Conservation (phyloP, 1,284 basidiomycete species). For the Athelia sp. region DNA sequence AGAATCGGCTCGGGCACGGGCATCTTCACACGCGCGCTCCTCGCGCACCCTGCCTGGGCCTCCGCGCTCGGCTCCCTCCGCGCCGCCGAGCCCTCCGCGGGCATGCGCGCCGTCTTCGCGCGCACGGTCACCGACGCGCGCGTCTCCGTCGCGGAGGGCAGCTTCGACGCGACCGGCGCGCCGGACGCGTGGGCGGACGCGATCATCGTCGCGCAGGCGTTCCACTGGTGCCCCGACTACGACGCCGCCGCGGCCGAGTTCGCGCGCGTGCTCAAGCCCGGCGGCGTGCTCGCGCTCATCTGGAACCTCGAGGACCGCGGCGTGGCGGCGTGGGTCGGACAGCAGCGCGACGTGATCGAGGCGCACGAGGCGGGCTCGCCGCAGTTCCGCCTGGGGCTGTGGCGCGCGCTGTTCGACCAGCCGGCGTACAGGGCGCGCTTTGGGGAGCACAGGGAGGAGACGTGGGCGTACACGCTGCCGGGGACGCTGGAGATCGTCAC, state of each 20-base stretch:
- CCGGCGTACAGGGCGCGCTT: conserved; percentile 50
- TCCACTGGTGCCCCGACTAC: conserved; percentile 79
- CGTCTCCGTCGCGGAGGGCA: conserved; percentile 51
- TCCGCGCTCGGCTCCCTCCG: conserved; percentile 42
- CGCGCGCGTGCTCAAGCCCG: conserved; percentile 63
- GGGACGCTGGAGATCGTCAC: conserved; percentile 46
- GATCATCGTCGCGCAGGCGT: conserved; percentile 75
- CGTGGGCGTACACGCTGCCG: conserved; percentile 43
- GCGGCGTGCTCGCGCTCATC: conserved; percentile 59
- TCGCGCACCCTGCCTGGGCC: conserved; percentile 56
- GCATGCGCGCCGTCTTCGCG: conserved; percentile 62
- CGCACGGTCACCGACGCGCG: conserved; percentile 46
- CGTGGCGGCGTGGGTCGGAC: conserved; percentile 60
- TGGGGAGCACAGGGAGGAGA: conserved; percentile 45
- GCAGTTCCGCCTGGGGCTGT: conserved; percentile 68
- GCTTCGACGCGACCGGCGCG: conserved; percentile 56
- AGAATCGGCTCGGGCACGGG: conserved; percentile 75
- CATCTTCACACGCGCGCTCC: conserved; percentile 72
- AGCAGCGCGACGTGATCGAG: conserved; percentile 63
- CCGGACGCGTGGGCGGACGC: conserved; percentile 68
- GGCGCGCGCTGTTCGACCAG: conserved; percentile 61
- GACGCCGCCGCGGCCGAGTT: conserved; percentile 62
- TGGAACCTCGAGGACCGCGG: conserved; percentile 82
- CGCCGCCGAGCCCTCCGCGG: conserved; percentile 70
- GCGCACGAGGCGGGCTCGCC: conserved; percentile 62